phyloP scores from a whole-genome alignment of 352 stramenopile genomes.

The Globisporangium paddicum region DNA sequence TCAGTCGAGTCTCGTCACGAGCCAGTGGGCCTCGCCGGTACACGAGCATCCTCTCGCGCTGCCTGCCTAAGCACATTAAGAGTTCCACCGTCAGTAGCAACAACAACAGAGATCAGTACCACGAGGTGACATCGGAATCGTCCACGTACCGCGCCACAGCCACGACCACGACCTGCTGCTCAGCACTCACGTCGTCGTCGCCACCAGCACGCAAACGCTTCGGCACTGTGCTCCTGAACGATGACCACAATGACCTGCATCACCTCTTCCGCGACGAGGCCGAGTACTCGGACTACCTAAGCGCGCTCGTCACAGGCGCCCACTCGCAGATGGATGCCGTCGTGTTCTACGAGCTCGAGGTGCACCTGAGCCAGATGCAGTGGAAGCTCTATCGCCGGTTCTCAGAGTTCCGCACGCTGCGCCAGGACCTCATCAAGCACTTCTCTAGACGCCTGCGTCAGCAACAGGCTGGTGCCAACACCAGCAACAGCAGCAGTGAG shows the following conservation, averaged over 20 bases:
- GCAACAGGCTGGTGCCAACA: conserved; percentile 10
- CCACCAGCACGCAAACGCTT: conserved; percentile 7
- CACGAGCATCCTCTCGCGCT: conserved; percentile 14
- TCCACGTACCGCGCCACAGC: conserved; percentile 6
- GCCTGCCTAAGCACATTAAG: conserved; percentile 6
- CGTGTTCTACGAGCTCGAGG: conserved; percentile 65
- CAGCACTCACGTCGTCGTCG: conserved; percentile 3
- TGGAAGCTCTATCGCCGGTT: conserved; percentile 64
- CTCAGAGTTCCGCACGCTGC: conserved; percentile 61
- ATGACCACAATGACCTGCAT: conserved; percentile 32
- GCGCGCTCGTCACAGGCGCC: conserved; percentile 31
- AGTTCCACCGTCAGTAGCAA: background rate
- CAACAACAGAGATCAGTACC: background rate
- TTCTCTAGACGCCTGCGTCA: conserved; percentile 29
- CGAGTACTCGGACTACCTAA: conserved; percentile 80
- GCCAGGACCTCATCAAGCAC: conserved; percentile 58
- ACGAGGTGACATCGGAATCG: conserved; percentile 2
- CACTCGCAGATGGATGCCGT: conserved; percentile 51
- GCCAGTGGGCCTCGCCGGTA: conserved; percentile 1
- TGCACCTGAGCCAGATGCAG: conserved; percentile 57
- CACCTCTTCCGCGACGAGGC: conserved; percentile 63
- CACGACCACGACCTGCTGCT: background rate
- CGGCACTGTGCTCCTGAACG: conserved; percentile 29
- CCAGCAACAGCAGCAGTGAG: background rate
- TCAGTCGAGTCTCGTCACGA: background rate